phyloP scores from a whole-genome alignment of 1,284 basidiomycete species.

The Apiotrichum porosum region DNA sequence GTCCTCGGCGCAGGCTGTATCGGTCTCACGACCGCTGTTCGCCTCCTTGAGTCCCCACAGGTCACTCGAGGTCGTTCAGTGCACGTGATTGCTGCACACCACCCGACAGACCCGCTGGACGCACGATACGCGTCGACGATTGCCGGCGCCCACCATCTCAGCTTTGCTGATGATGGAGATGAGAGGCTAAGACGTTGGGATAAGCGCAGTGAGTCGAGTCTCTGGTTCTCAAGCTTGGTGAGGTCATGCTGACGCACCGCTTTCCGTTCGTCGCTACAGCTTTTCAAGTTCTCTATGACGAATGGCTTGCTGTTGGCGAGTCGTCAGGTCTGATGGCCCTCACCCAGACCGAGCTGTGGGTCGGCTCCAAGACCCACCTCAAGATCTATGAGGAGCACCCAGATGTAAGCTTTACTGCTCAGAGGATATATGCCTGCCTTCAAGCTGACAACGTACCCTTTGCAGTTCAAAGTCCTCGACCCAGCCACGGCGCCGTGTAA shows the following conservation, averaged over 20 bases:
- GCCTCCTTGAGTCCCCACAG: constrained; percentile 28
- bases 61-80: constrained; percentile 16
- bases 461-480: constrained; percentile 27
- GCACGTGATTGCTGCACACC: constrained; percentile 40
- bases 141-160: constrained; percentile 48
- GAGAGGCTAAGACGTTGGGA: constrained; percentile 37
- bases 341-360: constrained; percentile 44
- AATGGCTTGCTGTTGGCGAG: constrained; percentile 33
- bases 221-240: too few species aligned
- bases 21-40: constrained; percentile 44
- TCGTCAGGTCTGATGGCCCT: constrained; percentile 37
- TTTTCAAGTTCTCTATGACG: constrained; percentile 33
- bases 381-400: constrained; percentile 45
- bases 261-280: too few species aligned
- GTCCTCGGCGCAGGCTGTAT: constrained; percentile 44
- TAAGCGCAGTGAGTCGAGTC: constrained; percentile 27
- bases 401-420: constrained; percentile 41
- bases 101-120: constrained; percentile 34
- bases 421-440: too few species aligned
- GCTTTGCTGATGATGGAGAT: constrained; percentile 44
- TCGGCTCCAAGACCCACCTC: constrained; percentile 35
- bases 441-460: not conserved
- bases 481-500: constrained; percentile 5
- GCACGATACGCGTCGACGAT: constrained; percentile 37
- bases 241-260: constrained; percentile 12